These are phyloP conservation scores for Clarireedia hainanense DNA, from an alignment of 2,329 filamentous ascomycete species.

Conservation along the genomic window DNA sequence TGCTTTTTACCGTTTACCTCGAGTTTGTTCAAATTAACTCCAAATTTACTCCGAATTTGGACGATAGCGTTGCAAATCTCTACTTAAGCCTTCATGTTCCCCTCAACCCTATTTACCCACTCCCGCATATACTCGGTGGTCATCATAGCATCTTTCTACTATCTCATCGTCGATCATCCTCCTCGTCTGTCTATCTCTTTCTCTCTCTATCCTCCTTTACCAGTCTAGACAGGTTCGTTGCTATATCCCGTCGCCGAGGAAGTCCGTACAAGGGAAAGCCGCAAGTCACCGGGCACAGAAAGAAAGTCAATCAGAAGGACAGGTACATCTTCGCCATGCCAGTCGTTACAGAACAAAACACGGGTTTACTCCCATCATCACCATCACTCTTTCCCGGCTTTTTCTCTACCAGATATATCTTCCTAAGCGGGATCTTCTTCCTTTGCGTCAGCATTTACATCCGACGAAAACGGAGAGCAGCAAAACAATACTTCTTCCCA, in stretches of 20 bases:
- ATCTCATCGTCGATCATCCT: neutral
- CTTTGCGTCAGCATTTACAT: constrained; percentile 9
- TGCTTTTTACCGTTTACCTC: neutral
- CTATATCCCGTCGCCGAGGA: neutral
- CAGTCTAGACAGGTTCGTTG: neutral
- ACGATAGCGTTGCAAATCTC: neutral
- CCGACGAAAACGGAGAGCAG: constrained; percentile 3
- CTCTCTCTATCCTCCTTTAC: neutral
- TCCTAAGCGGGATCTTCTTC: constrained; percentile 11
- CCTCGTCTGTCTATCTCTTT: neutral
- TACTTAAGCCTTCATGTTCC: constrained; percentile 11
- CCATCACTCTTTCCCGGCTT: constrained; percentile 1
- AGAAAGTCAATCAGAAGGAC: neutral
- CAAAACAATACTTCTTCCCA: constrained; percentile 2
- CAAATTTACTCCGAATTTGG: neutral
- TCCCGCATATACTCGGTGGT: neutral
- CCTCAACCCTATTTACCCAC: constrained; percentile 3
- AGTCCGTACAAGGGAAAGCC: neutral
- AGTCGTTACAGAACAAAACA: constrained; percentile 7
- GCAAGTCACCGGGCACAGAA: neutral
- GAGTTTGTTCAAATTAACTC: neutral
- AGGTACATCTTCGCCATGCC: constrained; percentile 6
- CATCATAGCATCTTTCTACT: neutral
- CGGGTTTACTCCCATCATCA: neutral
- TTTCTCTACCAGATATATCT: neutral